Evolutionary conservation across 352 stramenopile genomes (phyloP), one percentile per base, ranked within the genome.

Genomic region (Pythium myriotylum): DNA sequence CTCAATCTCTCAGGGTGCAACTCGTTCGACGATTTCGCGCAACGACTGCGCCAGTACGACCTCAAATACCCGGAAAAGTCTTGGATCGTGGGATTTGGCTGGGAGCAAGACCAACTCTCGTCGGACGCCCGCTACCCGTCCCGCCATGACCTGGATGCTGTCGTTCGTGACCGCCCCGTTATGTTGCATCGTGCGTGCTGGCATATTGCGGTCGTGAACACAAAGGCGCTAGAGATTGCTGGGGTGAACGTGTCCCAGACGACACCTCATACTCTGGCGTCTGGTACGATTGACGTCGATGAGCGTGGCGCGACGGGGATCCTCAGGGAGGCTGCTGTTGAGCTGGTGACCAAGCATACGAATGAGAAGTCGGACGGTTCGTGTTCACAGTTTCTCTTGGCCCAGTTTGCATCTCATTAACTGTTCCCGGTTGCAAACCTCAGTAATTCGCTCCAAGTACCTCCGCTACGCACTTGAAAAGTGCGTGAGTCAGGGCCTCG

Each of bases 181-280:
- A 61, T 96, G 42, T 72, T 97, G 16, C 91, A 95, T 64, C 86
- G 90, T n/a, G 81, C 76, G 2, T 97, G 90, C 51, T 97, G 86
- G 86, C 90, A 97, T 58, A 94, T 96, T 60, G 81, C 81, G 27
- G 86, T 88, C 1, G 88, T 84, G 35, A 97, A 95, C 58, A 92
- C 86, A 13, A 89, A 86, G 55, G 90, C 90, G 26, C 69, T 96
- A 7, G 82, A 94, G 46, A 69, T 89, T 35, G 78, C 79, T 6
- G 78, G 75, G 14, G 62, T 93, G 17, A 66, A 90, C 32, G 43
- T 81, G 40, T 35, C 58, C 19, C 58, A 70, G 16, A 59, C 48
- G 9, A 76, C 47, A 45, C 59, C 60, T 22, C 65, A 81, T 26
- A 55, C 64, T 0, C 27, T 86, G 4, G 43, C 65, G 7, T 68